Evolutionary conservation across 371 early-diverging fungal genomes (phyloP), one percentile per base, ranked within the genome.

Genomic region (Mortierella sp.): DNA sequence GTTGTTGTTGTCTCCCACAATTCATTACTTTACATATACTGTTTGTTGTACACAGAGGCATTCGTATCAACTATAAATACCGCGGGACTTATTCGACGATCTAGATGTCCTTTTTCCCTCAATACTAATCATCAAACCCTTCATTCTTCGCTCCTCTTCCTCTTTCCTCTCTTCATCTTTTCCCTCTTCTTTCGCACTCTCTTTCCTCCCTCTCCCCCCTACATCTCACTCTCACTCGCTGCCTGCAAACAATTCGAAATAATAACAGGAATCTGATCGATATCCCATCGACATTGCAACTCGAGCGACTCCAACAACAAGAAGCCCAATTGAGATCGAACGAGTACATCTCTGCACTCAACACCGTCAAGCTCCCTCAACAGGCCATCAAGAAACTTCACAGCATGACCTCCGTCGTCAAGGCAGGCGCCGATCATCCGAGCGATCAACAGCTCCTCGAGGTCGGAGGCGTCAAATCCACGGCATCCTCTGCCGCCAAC

Each of bases 281-380:
- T 70, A 85, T 85, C 74, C 85, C 85, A 12, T 85, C 85, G 68
- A 81, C 85, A 14, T 72, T 85, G 44, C 85, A 85, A 51, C 77
- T 85, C 32, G 85, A 85, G 46, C 76, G 85, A 54, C 78, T 85
- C 10, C 79, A 85, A 56, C 82, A 85, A 35, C 81, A 85, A 71
- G 85, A 81, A 29, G 85, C 76, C 21, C 79, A 79, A 72, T 76
- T 75, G 18, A 76, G 85, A 65, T 85, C 82, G 8, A 79, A 85
- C 74, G 82, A 81, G 79, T 85, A 85, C 70, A 73, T 81, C 56
- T 70, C 77, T 56, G 85, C 82, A 12, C 85, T 85, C 41, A 85
- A 85, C 75, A 78, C 78, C 2, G 83, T 82, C 83, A 82, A 82
- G 78, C 58, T 82, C 38, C 83, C 83, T 1, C 44, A 82, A 75